Evolutionary conservation across 306 rosid species (phyloP).

Genomic region (Medicago arabica): DNA sequence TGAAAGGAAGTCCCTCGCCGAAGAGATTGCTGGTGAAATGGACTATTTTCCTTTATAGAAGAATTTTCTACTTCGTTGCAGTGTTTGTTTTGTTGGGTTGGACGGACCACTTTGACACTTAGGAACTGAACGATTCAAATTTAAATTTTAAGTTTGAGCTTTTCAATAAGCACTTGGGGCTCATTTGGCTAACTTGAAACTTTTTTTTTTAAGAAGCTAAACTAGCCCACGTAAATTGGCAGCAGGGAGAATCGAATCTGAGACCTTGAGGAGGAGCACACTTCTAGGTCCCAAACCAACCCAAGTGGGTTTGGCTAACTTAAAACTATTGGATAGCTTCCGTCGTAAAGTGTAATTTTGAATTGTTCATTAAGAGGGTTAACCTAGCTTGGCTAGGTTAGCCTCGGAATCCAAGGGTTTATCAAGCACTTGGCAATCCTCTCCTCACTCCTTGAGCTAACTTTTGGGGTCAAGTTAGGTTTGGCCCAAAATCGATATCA

Average conservation of each 20-base stretch:
- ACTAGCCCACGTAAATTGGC: too few relatives aligned
- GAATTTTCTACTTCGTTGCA: conserved; percentile 13
- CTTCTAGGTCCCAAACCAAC: too few relatives aligned
- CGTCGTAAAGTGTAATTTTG: background rate
- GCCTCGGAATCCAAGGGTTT: background rate
- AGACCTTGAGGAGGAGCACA: too few relatives aligned
- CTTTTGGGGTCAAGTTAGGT: background rate
- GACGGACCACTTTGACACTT: background rate
- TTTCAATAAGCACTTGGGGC: background rate
- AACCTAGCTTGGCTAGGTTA: background rate
- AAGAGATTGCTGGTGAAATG: conserved; percentile 17
- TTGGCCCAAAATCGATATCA: background rate
- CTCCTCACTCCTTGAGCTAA: background rate
- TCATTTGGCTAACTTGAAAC: background rate
- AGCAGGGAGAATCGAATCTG: too few relatives aligned
- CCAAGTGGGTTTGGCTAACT: background rate
- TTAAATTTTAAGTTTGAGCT: background rate
- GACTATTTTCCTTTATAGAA: background rate
- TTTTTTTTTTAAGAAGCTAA: background rate
- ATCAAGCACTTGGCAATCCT: background rate
- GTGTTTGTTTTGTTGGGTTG: conserved; percentile 15
- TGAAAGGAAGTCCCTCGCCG: conserved; percentile 14
- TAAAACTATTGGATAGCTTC: conserved; percentile 14
- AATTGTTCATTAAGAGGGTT: background rate
- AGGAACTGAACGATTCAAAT: background rate